phyloP scores from a whole-genome alignment of 1,284 basidiomycete species.

The Apiotrichum laibachii region DNA sequence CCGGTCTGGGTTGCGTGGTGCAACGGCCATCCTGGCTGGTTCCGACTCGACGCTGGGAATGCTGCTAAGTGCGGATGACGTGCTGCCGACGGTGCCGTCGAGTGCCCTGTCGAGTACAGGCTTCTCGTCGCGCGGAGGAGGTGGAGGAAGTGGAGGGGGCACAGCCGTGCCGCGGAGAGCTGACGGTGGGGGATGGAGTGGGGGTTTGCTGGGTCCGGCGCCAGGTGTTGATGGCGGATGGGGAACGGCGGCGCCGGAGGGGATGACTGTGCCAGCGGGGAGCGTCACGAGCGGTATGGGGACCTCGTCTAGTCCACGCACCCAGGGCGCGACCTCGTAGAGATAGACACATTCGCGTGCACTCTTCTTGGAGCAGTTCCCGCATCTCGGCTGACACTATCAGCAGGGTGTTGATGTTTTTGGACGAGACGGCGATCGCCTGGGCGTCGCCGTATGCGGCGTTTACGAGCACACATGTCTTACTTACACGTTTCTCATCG shows the following conservation, averaged over 20 bases:
- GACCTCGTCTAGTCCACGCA: neutral
- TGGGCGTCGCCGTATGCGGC: neutral
- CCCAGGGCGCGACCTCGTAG: slow-evolving; percentile 8
- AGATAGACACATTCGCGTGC: slow-evolving; percentile 15
- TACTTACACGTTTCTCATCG: slow-evolving; percentile 14
- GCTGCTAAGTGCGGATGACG: no score
- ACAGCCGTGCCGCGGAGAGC: neutral
- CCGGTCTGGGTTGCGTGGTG: no score
- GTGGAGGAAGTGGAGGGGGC: neutral
- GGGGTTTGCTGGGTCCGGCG: neutral
- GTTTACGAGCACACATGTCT: neutral
- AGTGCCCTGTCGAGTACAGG: no score
- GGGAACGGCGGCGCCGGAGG: neutral
- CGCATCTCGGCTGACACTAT: slow-evolving; percentile 9
- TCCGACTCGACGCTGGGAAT: no score
- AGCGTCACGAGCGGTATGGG: neutral
- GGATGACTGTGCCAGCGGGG: neutral
- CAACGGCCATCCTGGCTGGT: no score
- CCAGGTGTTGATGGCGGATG: neutral
- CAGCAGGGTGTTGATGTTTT: neutral
- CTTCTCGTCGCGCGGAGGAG: no score
- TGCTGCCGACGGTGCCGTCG: no score
- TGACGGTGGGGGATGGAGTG: no score
- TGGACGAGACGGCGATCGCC: neutral
- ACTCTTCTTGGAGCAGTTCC: slow-evolving; percentile 16